Conservation (phyloP, 169 alveolate genomes). For the Cryptosporidium tyzzeri region DNA sequence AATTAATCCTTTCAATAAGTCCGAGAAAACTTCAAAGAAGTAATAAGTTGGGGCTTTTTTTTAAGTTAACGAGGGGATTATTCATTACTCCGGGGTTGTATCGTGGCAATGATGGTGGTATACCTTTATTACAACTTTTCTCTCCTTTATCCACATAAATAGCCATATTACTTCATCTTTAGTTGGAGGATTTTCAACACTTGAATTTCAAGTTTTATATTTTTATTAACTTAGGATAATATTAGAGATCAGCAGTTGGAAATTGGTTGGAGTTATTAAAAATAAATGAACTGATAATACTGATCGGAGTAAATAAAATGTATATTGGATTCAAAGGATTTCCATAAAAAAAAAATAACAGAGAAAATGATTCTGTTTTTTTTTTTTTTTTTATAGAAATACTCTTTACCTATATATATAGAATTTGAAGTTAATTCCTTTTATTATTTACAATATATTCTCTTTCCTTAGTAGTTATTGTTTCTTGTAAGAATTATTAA, state of each 20-base stretch:
- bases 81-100: too few relatives aligned
- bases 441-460: too few relatives aligned
- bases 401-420: not conserved
- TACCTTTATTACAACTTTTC: not conserved
- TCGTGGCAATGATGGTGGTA: not conserved
- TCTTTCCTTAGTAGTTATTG: not conserved
- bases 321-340: not conserved
- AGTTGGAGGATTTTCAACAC: not conserved
- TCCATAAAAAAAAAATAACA: not conserved
- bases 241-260: not conserved
- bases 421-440: conserved; percentile 3
- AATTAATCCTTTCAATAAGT: conserved; percentile 13
- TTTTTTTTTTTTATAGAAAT: not conserved
- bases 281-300: not conserved
- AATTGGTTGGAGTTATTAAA: too few relatives aligned
- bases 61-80: too few relatives aligned
- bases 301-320: too few relatives aligned
- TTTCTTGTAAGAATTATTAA: not conserved
- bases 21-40: not conserved
- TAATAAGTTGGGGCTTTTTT: not conserved
- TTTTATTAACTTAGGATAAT: not conserved
- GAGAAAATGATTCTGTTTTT: not conserved
- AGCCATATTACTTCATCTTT: not conserved
- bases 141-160: not conserved
- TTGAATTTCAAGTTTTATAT: not conserved